Base-by-base conservation (phyloP, 805 yeast genomes). In the Candida easanensis region DNA sequence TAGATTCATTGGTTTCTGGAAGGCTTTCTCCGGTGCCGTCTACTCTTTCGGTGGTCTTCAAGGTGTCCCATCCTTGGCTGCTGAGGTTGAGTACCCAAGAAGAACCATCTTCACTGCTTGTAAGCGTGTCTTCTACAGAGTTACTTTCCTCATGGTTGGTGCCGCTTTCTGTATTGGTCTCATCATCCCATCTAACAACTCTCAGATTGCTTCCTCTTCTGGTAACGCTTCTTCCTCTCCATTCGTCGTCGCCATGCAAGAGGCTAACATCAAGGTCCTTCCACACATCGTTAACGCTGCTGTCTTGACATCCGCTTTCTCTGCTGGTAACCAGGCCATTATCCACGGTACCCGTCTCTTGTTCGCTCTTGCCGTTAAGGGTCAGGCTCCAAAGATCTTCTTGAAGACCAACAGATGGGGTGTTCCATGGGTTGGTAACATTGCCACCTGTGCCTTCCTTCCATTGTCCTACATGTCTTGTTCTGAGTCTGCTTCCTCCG, bases 41-140 rank as follows among this genome's bases (percentile, higher is more conserved):
- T 80, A 79, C 54, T 74, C 84, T 5, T 80, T 77, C 54, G 76
- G 80, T 51, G 68, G 80, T 40, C 59, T 80, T 13, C 85, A 81
- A 63, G 66, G 79, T 52, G 71, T 80, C 49, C 77, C 73, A 9
- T 61, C 74, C 30, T 64, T 79, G 23, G 75, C 78, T 15, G 73
- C 79, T 14, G 87, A 81, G 60, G 73, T 78, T 36, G 59, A 68
- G 41, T 70, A 71, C 49, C 84, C 84, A 39, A 69, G 85, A 57
- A 65, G 70, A 47, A 75, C 74, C 36, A 69, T 81, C 38, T 80
- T 81, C 26, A 79, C 76, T 50, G 85, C 86, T 16, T 74, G 83
- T 34, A 69, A 66, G 45, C 49, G 65, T 48, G 58, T 65, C 8
- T 57, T 67, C 22, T 54, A 42, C 49, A 51, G 72, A 42, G 60